Evolutionary conservation across 208 protist genomes (phyloP).

Genomic region (Crithidia brevicula): DNA sequence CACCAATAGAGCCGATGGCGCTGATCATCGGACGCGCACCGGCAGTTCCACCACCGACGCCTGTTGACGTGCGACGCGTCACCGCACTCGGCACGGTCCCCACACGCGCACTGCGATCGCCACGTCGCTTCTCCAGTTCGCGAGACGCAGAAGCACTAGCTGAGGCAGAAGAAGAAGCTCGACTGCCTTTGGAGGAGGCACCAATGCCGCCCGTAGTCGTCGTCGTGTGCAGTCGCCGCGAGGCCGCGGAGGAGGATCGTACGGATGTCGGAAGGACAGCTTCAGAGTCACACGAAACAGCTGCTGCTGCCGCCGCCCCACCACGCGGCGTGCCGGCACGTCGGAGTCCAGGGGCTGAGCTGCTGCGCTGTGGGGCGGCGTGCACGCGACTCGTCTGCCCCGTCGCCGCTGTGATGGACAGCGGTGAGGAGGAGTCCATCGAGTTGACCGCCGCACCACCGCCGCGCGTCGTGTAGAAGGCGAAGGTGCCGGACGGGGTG

Average conservation of each 20-base stretch:
- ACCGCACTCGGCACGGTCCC: neutral
- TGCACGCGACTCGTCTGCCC: no score
- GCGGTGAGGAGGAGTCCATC: neutral
- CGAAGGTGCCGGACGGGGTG: conserved; percentile 7
- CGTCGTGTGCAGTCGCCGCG: neutral
- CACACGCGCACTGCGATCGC: neutral
- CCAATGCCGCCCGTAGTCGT: neutral
- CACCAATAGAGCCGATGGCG: neutral
- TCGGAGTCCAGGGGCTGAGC: neutral
- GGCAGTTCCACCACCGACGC: neutral
- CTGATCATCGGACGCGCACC: conserved; percentile 15
- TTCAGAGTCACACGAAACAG: neutral
- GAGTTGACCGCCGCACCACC: neutral
- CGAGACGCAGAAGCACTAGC: neutral
- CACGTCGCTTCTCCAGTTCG: neutral
- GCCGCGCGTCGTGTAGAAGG: conserved; percentile 16
- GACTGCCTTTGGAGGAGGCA: neutral
- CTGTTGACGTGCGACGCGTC: neutral
- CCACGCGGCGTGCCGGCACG: neutral
- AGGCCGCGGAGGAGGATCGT: no score
- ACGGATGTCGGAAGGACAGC: neutral
- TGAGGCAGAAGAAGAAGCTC: neutral
- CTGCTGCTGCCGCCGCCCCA: neutral
- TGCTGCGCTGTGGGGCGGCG: conserved; percentile 1
- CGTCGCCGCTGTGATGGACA: no score